Base-by-base conservation (phyloP, 31 red algal species). In the Odonthalia washingtoniensis region DNA sequence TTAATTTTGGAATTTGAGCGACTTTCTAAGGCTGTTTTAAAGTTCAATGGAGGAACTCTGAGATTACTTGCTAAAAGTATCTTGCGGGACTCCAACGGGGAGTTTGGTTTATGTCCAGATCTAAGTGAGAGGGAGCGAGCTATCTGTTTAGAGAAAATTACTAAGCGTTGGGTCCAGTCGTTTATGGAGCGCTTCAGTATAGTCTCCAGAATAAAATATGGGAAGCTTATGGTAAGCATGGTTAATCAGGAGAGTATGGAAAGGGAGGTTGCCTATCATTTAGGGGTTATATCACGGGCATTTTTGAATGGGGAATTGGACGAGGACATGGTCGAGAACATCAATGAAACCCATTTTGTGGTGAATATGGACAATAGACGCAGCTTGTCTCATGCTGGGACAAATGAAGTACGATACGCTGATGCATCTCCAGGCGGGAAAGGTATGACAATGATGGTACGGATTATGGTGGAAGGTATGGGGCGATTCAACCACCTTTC, bases 371-470 rank as follows among this genome's bases (percentile, higher is more conserved):
- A 89, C 34, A 81, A 69, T 33, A 37, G 62, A 6, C 66, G 57
- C 27, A 81, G 57, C 37, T 5, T 89, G 14, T 52, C 40, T 5
- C 12, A 38, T 31, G 33, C 33, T 16, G 75, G 75, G 46, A 39
- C 46, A 26, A 43, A 32, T 3, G 2, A 39, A 31, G 49, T 82
- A 1, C 49, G 61, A 2, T 82, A 82, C 32, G 57, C 70, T 4
- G 76, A 80, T 72, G 86, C 81, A 0, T 0, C 74, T 24, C 81
- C 0, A 31, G 76, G 57, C 3, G 61, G 44, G 4, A 38, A 89
- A 4, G 77, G 77, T 67, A 81, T 80, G 5, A 80, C 86, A 5
- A 89, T 89, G 76, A 72, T 89, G 49, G 75, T 89, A 2, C 75
- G 52, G 3, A 70, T 89, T 14, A 33, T 70, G 0, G 75, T 5